Conservation (phyloP, 2,329 filamentous ascomycete species). For the Elsinoe australis region DNA sequence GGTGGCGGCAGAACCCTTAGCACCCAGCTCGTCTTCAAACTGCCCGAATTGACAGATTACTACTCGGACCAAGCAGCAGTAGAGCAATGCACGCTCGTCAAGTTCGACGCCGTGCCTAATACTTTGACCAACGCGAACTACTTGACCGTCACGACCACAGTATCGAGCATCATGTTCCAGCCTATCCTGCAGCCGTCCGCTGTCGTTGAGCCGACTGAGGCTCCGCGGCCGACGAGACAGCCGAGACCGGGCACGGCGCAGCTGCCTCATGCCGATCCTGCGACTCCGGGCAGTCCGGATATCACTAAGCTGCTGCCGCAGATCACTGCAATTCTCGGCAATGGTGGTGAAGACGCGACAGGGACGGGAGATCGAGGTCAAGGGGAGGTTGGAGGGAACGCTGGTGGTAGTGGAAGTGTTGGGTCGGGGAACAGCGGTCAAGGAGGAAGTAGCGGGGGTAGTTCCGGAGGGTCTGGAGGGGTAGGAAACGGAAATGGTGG, state of each 20-base stretch:
- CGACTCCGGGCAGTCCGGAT: not conserved
- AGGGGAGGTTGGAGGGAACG: not conserved
- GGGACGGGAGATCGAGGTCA: not conserved
- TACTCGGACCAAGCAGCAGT: slow-evolving; percentile 4
- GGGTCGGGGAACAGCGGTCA: not conserved
- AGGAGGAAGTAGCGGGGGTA: too few relatives aligned
- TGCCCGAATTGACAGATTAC: slow-evolving; percentile 11
- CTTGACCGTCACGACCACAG: not conserved
- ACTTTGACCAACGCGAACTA: slow-evolving; percentile 5
- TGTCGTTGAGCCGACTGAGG: not conserved
- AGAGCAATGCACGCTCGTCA: slow-evolving; percentile 6
- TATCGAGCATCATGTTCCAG: not conserved
- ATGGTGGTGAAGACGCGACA: not conserved
- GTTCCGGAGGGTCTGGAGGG: too few relatives aligned
- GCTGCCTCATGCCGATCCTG: not conserved
- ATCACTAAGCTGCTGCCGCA: slow-evolving; percentile 6
- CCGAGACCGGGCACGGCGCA: not conserved
- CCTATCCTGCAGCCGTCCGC: slow-evolving; percentile 2
- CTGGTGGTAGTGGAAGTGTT: not conserved
- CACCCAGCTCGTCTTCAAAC: slow-evolving; percentile 1
- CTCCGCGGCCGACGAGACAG: not conserved
- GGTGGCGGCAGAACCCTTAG: not conserved
- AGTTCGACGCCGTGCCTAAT: slow-evolving; percentile 7
- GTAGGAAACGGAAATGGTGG: too few relatives aligned
- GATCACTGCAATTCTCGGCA: slow-evolving; percentile 5